A percentile compares a stretch with the other conserved stretches of the same genome.
These are phyloP conservation scores for Xerocomus spinulosus DNA, from an alignment of 768 basidiomycete species.

Conservation along the genomic window DNA sequence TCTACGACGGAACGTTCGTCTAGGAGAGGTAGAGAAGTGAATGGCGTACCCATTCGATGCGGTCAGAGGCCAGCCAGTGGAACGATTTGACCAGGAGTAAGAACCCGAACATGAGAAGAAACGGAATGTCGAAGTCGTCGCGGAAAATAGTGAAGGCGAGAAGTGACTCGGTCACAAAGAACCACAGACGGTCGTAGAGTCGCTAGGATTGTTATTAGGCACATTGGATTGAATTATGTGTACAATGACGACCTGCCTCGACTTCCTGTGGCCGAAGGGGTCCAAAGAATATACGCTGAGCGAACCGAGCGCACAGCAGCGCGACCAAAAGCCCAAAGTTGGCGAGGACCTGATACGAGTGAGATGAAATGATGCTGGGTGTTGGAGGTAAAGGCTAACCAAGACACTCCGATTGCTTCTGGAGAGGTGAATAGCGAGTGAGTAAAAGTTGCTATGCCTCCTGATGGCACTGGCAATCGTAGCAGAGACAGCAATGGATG, in stretches of 20 bases:
- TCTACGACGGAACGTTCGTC: constrained; percentile 46
- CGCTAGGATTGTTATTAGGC: constrained; percentile 50
- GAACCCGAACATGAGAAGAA: constrained; percentile 92
- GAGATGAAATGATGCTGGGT: constrained; percentile 1
- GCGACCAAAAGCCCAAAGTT: constrained; percentile 85
- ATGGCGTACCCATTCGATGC: constrained; percentile 88
- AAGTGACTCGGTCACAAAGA: constrained; percentile 94
- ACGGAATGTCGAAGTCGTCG: constrained; percentile 90
- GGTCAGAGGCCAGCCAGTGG: constrained; percentile 94
- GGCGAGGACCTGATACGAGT: constrained; percentile 63
- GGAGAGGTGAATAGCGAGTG: constrained; percentile 87
- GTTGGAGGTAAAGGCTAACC: constrained; percentile 42
- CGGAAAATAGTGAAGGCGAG: constrained; percentile 97
- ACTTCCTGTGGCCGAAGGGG: constrained; percentile 81
- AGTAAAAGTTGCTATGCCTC: constrained; percentile 88
- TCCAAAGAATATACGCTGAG: constrained; percentile 92
- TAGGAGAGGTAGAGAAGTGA: not conserved
- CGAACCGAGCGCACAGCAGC: constrained; percentile 65
- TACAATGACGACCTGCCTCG: constrained; percentile 55
- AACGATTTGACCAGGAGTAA: constrained; percentile 94
- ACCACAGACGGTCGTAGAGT: constrained; percentile 94
- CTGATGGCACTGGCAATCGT: constrained; percentile 78
- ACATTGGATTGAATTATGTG: not conserved
- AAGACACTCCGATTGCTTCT: constrained; percentile 90
- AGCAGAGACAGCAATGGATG: constrained; percentile 62